Evolutionary conservation across 371 early-diverging fungal genomes (phyloP).

Genomic region (Mortierella sp.): DNA sequence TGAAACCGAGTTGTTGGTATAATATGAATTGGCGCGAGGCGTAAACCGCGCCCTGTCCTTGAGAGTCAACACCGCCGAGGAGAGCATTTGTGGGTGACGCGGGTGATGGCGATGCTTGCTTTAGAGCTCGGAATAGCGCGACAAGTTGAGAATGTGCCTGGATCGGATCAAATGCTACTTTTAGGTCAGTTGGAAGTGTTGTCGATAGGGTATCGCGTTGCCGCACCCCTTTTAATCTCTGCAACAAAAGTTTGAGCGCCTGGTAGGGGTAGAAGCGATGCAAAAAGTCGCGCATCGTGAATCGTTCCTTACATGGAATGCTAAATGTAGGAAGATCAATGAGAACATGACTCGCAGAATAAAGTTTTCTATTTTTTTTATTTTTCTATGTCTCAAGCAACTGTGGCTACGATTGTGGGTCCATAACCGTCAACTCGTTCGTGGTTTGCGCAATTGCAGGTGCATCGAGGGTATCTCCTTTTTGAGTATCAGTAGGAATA

Average conservation of each 20-base stretch:
- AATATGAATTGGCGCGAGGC: conserved; percentile 9
- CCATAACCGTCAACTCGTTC: background rate
- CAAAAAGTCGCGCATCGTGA: conserved; percentile 45
- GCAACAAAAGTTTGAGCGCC: conserved; percentile 32
- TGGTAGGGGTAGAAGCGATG: conserved; percentile 53
- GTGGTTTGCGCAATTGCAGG: background rate
- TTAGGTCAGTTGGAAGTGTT: background rate
- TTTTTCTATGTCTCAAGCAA: background rate
- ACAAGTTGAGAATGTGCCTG: conserved; percentile 15
- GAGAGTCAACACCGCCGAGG: background rate
- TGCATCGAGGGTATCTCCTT: background rate
- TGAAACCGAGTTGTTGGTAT: conserved; percentile 26
- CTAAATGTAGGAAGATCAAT: background rate
- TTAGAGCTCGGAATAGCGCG: conserved; percentile 28
- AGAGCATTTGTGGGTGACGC: background rate
- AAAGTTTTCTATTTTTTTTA: background rate
- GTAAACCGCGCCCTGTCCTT: background rate
- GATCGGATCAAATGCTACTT: conserved; percentile 24
- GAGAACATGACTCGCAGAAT: background rate
- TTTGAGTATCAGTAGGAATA: background rate
- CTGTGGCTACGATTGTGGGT: background rate
- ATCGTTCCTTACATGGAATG: background rate
- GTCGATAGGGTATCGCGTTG: background rate
- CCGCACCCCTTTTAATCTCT: conserved; percentile 1
- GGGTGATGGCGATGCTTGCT: background rate